These are phyloP conservation scores for Rhizopogon rudus DNA, from an alignment of 768 basidiomycete genomes.

Conservation along the genomic window DNA sequence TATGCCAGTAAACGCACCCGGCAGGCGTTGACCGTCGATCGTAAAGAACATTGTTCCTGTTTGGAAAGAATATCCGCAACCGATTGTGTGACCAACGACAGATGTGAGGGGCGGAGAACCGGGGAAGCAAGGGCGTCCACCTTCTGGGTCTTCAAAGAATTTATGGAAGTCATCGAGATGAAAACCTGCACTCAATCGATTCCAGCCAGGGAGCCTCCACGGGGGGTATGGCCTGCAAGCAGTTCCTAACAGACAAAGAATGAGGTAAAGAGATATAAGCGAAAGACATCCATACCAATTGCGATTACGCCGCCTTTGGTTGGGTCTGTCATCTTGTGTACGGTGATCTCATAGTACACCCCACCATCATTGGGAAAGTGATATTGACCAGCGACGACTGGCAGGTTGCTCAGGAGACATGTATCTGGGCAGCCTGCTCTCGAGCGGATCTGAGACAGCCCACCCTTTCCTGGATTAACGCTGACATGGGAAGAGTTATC, in stretches of 20 bases:
- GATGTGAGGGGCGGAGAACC: slow-evolving; percentile 24
- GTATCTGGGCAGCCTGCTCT: slow-evolving; percentile 38
- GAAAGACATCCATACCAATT: slow-evolving; percentile 37
- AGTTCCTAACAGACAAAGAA: slow-evolving; percentile 38
- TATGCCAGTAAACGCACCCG: slow-evolving; percentile 52
- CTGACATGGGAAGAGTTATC: slow-evolving; percentile 40
- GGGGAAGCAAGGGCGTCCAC: slow-evolving; percentile 49
- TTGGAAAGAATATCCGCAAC: slow-evolving; percentile 60
- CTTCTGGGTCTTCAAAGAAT: slow-evolving; percentile 65
- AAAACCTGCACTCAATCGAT: slow-evolving; percentile 56
- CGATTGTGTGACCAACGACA: slow-evolving; percentile 48
- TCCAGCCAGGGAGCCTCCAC: slow-evolving; percentile 70
- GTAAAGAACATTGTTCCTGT: slow-evolving; percentile 53
- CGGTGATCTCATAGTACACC: slow-evolving; percentile 60
- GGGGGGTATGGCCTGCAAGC: slow-evolving; percentile 60
- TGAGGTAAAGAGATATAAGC: not conserved
- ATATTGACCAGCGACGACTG: slow-evolving; percentile 57
- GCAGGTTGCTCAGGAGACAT: slow-evolving; percentile 55
- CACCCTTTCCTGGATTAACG: slow-evolving; percentile 30
- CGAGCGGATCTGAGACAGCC: slow-evolving; percentile 40
- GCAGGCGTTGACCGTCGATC: slow-evolving; percentile 52
- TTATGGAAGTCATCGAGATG: slow-evolving; percentile 71
- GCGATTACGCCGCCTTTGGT: slow-evolving; percentile 45
- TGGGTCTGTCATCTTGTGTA: slow-evolving; percentile 39
- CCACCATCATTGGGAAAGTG: slow-evolving; percentile 49